These are phyloP conservation scores for Cadophora gregata DNA, from an alignment of 2,329 filamentous ascomycete genomes.

Conservation along the genomic window DNA sequence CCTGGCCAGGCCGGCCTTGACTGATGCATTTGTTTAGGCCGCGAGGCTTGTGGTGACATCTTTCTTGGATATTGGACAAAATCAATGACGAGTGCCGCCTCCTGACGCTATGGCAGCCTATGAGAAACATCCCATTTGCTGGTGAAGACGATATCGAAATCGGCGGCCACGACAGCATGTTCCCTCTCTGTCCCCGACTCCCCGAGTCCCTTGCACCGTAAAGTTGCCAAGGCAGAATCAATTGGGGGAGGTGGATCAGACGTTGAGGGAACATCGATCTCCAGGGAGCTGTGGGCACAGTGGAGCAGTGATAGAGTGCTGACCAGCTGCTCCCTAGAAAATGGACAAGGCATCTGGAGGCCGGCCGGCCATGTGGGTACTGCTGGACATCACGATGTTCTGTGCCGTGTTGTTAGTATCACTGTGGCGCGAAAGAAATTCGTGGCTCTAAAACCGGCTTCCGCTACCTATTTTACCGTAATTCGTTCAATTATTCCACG, in stretches of 20 bases:
- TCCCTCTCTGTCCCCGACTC: neutral
- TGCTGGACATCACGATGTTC: neutral
- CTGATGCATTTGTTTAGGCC: conserved; percentile 2
- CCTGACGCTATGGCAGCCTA: neutral
- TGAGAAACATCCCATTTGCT: neutral
- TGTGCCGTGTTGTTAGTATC: neutral
- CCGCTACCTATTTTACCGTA: conserved; percentile 7
- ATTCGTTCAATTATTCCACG: neutral
- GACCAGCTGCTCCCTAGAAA: neutral
- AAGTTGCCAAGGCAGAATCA: neutral
- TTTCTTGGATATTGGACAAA: neutral
- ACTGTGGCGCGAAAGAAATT: neutral
- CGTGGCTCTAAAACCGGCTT: neutral
- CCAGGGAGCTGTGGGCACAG: neutral
- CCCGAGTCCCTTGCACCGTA: neutral
- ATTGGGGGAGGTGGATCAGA: conserved; percentile 8
- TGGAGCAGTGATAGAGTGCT: conserved; percentile 2
- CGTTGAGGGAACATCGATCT: neutral
- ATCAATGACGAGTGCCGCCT: conserved; percentile 1
- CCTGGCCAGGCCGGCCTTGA: neutral
- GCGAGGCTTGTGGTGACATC: conserved; percentile 6
- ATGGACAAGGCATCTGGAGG: neutral
- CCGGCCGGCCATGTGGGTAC: neutral
- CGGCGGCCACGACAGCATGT: neutral
- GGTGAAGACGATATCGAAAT: neutral